Percentiles rank a stretch among this genome's conserved stretches.
phyloP scores from a whole-genome alignment of 75 land plant species.

The Pinus tabuliformis region DNA sequence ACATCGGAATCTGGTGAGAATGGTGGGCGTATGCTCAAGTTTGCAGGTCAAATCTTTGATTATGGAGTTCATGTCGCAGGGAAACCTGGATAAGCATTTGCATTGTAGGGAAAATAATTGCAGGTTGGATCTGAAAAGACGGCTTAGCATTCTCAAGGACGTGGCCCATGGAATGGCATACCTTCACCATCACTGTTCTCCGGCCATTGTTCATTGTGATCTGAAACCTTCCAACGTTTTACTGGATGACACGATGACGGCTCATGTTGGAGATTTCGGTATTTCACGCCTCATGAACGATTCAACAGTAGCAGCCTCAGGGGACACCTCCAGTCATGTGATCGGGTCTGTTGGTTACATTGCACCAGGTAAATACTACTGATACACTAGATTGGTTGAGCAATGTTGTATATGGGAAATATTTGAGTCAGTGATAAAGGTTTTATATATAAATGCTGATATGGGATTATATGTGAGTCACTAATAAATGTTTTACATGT shows the following conservation, averaged over 20 bases:
- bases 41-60: conserved; percentile 31
- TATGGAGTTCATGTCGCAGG: conserved; percentile 43
- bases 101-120: neutral
- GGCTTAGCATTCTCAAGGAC: neutral
- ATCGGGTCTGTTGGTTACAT: neutral
- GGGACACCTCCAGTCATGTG: neutral
- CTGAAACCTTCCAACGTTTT: too few species aligned
- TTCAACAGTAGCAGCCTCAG: neutral
- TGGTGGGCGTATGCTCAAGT: conserved; percentile 33
- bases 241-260: too few species aligned
- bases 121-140: neutral
- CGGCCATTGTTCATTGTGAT: neutral
- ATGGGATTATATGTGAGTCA: too few species aligned
- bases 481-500: neutral
- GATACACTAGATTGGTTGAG: neutral
- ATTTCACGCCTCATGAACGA: neutral
- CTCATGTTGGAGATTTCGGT: neutral
- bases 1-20: neutral
- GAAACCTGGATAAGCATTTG: conserved; percentile 42
- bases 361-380: neutral
- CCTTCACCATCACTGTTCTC: neutral
- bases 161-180: neutral
- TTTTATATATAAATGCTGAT: too few species aligned
- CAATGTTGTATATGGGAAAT: neutral
- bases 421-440: neutral